Evolutionary conservation across 1,284 basidiomycete species (phyloP).

Genomic region (Pseudozyma sp.): DNA sequence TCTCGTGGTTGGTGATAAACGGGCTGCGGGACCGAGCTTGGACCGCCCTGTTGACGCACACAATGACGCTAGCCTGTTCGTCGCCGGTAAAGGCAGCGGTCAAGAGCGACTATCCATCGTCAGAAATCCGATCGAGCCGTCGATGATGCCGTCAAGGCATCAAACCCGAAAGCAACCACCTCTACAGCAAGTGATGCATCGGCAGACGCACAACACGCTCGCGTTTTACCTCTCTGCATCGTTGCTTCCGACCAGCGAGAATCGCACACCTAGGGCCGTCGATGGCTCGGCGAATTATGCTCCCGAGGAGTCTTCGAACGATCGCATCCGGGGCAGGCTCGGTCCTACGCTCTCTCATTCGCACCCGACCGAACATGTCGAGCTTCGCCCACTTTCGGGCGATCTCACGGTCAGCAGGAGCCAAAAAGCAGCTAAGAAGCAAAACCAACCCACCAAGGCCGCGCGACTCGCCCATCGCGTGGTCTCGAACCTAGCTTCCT

Average conservation of each 20-base stretch:
- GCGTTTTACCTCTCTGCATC: constrained; percentile 45
- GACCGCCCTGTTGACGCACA: too few relatives aligned
- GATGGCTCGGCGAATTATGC: background rate
- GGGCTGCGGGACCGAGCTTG: background rate
- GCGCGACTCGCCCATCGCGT: constrained; percentile 42
- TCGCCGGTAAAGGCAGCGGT: background rate
- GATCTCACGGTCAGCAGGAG: background rate
- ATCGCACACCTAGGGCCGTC: background rate
- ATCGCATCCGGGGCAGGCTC: background rate
- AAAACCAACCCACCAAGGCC: constrained; percentile 5
- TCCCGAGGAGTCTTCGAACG: background rate
- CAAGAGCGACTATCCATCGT: background rate
- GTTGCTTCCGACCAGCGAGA: constrained; percentile 5
- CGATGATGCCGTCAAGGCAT: background rate
- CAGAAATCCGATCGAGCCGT: background rate
- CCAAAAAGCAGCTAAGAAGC: background rate
- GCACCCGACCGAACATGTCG: background rate
- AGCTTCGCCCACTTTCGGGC: background rate
- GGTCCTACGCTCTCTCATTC: background rate
- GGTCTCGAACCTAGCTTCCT: constrained; percentile 50
- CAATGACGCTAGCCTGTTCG: too few relatives aligned
- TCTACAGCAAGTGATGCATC: constrained; percentile 2
- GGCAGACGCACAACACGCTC: constrained; percentile 21
- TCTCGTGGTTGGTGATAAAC: background rate
- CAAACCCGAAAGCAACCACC: background rate